Conservation (phyloP, 306 rosid genomes). For the Parietaria judaica region DNA sequence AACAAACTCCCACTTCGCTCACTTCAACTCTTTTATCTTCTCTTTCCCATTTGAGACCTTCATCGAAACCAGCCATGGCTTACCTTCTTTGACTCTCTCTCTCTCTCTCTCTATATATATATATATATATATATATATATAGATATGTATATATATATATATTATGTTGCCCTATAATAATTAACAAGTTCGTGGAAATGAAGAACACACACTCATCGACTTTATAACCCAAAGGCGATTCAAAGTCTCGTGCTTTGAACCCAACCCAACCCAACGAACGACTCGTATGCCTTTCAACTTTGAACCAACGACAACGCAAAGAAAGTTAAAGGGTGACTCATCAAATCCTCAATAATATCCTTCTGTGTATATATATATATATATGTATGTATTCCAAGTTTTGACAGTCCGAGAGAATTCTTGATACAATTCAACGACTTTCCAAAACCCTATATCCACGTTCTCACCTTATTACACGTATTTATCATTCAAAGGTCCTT, state of each 20-base stretch:
- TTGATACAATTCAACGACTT: conserved; percentile 31
- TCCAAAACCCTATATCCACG: background rate
- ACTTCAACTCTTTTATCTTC: background rate
- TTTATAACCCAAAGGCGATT: conserved; percentile 8
- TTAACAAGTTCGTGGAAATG: background rate
- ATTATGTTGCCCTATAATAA: conserved; percentile 4
- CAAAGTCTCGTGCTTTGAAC: conserved; percentile 38
- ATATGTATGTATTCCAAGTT: no score
- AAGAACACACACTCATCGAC: background rate
- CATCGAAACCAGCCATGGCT: conserved; percentile 33
- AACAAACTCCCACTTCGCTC: no score
- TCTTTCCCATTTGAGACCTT: conserved; percentile 7
- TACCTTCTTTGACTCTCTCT: conserved; percentile 45
- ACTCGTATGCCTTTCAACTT: conserved; percentile 32
- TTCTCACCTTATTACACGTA: conserved; percentile 44
- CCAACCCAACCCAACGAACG: conserved; percentile 37
- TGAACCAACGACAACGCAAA: conserved; percentile 21
- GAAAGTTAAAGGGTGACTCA: background rate
- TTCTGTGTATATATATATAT: no score
- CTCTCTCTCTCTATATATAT: background rate
- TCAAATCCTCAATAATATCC: no score
- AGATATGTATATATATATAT: background rate
- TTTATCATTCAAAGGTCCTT: conserved; percentile 9
- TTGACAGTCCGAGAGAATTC: conserved; percentile 10
- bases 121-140: background rate